Percentiles rank a stretch among this genome's conserved stretches.
Evolutionary conservation across 495 filamentous ascomycete genomes (phyloP).

Genomic region (Penicillium riverlandense): DNA sequence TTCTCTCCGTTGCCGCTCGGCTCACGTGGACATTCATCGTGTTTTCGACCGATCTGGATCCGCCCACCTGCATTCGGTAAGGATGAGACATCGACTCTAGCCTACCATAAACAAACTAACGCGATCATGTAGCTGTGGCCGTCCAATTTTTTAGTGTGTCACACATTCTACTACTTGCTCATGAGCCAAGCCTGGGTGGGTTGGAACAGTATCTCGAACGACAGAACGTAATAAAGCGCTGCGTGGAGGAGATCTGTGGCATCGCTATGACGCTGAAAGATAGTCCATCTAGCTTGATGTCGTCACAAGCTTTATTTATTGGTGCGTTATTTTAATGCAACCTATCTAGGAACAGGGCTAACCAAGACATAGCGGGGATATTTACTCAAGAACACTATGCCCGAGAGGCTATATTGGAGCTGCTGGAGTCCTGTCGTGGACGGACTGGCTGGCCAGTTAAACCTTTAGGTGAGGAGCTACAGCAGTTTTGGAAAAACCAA

Average conservation of each 20-base stretch:
- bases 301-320: slow-evolving; percentile 21
- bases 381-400: slow-evolving; percentile 6
- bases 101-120: not conserved
- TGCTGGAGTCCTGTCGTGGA: slow-evolving; percentile 10
- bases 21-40: not conserved
- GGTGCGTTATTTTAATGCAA: slow-evolving; percentile 1
- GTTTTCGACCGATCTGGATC: slow-evolving; percentile 12
- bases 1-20: slow-evolving; percentile 13
- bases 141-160: slow-evolving; percentile 14
- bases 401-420: slow-evolving; percentile 10
- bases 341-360: not conserved
- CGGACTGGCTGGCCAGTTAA: slow-evolving; percentile 15
- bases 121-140: slow-evolving; percentile 8
- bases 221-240: slow-evolving; percentile 8
- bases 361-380: slow-evolving; percentile 8
- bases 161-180: slow-evolving; percentile 10
- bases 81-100: not conserved
- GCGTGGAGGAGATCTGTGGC: slow-evolving; percentile 14
- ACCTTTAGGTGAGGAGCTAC: slow-evolving; percentile 11
- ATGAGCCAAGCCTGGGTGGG: slow-evolving; percentile 16
- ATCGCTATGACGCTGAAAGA: slow-evolving; percentile 18
- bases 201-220: slow-evolving; percentile 8
- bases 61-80: slow-evolving; percentile 16
- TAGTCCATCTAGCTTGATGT: slow-evolving; percentile 16
- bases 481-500: slow-evolving; percentile 7